These are phyloP conservation scores for Polyplosphaeria fusca DNA, from an alignment of 495 filamentous ascomycete genomes.

Conservation along the genomic window DNA sequence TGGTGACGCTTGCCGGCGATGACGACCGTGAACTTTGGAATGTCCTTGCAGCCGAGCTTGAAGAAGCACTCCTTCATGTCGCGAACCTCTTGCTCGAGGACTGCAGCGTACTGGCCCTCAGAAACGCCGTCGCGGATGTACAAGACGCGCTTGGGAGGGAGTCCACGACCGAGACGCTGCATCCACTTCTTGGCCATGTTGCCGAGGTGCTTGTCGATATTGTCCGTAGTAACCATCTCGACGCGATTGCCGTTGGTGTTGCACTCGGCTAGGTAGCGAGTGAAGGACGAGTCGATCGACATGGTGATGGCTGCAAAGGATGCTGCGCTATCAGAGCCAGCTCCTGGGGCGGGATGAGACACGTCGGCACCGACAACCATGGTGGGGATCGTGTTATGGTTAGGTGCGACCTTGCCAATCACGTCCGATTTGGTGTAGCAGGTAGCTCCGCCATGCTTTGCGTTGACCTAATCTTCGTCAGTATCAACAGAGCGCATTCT, in stretches of 20 bases:
- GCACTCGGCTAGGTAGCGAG: conserved; percentile 70
- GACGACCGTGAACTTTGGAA: conserved; percentile 72
- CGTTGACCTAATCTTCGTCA: too few relatives aligned
- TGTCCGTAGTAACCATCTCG: conserved; percentile 67
- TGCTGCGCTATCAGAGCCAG: conserved; percentile 42
- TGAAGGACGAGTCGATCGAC: conserved; percentile 59
- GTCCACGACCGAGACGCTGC: conserved; percentile 48
- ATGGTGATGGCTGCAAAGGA: conserved; percentile 88
- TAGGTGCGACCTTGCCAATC: conserved; percentile 28
- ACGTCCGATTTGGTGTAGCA: conserved; percentile 41
- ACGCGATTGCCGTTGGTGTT: conserved; percentile 73
- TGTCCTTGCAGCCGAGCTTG: conserved; percentile 23
- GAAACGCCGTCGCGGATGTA: conserved; percentile 96
- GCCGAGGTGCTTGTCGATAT: conserved; percentile 61
- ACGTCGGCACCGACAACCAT: conserved; percentile 88
- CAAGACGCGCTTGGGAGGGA: conserved; percentile 64
- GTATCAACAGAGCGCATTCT: too few relatives aligned
- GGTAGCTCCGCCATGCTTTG: conserved; percentile 86
- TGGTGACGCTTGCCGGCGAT: conserved; percentile 92
- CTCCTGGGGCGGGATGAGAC: conserved; percentile 71
- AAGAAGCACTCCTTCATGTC: conserved; percentile 62
- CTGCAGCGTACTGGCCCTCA: conserved; percentile 73
- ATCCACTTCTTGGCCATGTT: conserved; percentile 64
- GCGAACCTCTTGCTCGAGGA: conserved; percentile 70
- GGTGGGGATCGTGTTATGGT: conserved; percentile 44